Evolutionary conservation across 2,329 filamentous ascomycete genomes (phyloP).

Genomic region (Sclerotiophoma versabilis): DNA sequence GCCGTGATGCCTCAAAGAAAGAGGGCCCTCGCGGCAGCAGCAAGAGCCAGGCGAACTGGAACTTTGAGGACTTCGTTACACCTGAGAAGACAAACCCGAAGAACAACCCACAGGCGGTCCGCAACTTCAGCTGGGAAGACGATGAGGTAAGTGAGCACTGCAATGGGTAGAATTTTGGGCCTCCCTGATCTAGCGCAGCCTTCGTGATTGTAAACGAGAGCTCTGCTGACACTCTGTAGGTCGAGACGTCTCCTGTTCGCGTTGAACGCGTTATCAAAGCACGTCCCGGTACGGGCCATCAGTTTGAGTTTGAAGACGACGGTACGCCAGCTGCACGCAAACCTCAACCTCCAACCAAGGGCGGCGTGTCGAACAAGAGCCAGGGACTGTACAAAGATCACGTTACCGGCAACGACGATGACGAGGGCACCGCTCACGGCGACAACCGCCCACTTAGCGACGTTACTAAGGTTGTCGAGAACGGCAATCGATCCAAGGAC

Average conservation of each 20-base stretch:
- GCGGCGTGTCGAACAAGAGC: slow-evolving; percentile 69
- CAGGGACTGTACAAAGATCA: slow-evolving; percentile 80
- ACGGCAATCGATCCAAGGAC: slow-evolving; percentile 75
- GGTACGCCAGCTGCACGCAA: slow-evolving; percentile 63
- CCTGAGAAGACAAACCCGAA: slow-evolving; percentile 77
- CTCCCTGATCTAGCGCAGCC: not conserved
- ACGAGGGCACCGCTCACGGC: slow-evolving; percentile 56
- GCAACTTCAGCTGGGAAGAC: slow-evolving; percentile 78
- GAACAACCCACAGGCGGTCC: slow-evolving; percentile 71
- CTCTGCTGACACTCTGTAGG: slow-evolving; percentile 48
- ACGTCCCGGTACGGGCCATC: slow-evolving; percentile 79
- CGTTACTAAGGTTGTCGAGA: slow-evolving; percentile 76
- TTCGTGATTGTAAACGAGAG: not conserved
- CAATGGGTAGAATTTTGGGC: not conserved
- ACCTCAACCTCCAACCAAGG: slow-evolving; percentile 47
- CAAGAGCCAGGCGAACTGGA: slow-evolving; percentile 80
- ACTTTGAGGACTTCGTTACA: slow-evolving; percentile 86
- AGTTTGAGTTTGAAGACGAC: slow-evolving; percentile 86
- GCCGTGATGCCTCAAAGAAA: slow-evolving; percentile 36
- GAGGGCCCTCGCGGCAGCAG: slow-evolving; percentile 23
- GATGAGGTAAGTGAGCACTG: slow-evolving; percentile 60
- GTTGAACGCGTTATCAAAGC: slow-evolving; percentile 68
- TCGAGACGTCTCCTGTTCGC: slow-evolving; percentile 66
- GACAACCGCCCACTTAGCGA: slow-evolving; percentile 63
- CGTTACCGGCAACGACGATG: slow-evolving; percentile 62